Conservation (phyloP, 306 rosid genomes). For the Mucuna pruriens region DNA sequence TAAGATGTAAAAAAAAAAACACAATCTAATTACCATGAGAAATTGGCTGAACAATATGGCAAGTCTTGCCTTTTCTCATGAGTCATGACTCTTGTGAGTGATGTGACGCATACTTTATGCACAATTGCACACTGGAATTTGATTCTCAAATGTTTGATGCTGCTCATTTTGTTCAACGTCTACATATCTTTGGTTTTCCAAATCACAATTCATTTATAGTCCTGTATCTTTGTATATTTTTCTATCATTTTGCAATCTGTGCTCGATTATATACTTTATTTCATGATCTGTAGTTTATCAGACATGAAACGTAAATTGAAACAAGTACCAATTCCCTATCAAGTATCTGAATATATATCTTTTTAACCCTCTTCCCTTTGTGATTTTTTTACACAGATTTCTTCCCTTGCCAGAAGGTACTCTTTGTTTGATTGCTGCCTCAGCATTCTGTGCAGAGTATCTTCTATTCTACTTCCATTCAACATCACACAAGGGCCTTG, state of each 20-base stretch:
- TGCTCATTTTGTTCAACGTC: neutral
- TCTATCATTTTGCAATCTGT: neutral
- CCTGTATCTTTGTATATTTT: neutral
- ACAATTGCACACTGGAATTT: slow-evolving; percentile 5
- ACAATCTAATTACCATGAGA: neutral
- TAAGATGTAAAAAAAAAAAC: neutral
- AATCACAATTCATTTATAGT: neutral
- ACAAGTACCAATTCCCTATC: neutral
- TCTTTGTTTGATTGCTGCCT: slow-evolving; percentile 74
- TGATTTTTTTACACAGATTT: slow-evolving; percentile 49
- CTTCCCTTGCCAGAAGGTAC: slow-evolving; percentile 78
- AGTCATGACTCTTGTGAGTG: neutral
- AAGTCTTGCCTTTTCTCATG: neutral
- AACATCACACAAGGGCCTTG: slow-evolving; percentile 88
- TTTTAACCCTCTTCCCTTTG: slow-evolving; percentile 29
- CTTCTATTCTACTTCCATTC: slow-evolving; percentile 96
- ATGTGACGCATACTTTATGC: slow-evolving; percentile 9
- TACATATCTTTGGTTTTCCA: neutral
- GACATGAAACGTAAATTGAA: neutral
- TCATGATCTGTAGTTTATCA: slow-evolving; percentile 1
- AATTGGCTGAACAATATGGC: slow-evolving; percentile 18
- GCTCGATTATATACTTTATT: neutral
- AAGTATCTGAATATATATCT: neutral
- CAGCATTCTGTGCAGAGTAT: slow-evolving; percentile 88
- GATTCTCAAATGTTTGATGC: neutral